A percentile compares a stretch with the other conserved stretches of the same genome.
phyloP scores from a whole-genome alignment of 345 rosid species.

The Brassica carinata region DNA sequence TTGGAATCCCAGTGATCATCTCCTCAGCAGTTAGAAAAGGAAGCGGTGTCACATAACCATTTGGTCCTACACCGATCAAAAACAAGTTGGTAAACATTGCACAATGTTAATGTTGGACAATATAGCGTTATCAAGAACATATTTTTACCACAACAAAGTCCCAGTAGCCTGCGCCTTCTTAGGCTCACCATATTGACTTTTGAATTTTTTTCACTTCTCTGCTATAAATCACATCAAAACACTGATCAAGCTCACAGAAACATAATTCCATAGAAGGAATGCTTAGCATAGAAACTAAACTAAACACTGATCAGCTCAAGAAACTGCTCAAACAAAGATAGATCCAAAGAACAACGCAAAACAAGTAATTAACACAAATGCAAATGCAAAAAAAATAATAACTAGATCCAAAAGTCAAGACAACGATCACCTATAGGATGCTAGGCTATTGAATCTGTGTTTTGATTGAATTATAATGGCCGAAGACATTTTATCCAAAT shows the following conservation, averaged over 20 bases:
- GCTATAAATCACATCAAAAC: slow-evolving; percentile 32
- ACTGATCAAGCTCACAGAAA: slow-evolving; percentile 35
- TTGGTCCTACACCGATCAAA: slow-evolving; percentile 29
- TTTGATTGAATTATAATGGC: neutral
- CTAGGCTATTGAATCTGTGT: slow-evolving; percentile 7
- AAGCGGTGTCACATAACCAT: slow-evolving; percentile 44
- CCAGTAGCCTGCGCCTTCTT: slow-evolving; percentile 84
- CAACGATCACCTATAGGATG: slow-evolving; percentile 11
- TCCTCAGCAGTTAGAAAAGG: slow-evolving; percentile 42
- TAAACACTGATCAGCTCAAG: slow-evolving; percentile 27
- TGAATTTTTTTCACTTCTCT: slow-evolving; percentile 28
- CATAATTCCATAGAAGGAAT: neutral
- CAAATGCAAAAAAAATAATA: slow-evolving; percentile 6
- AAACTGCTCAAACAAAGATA: slow-evolving; percentile 17
- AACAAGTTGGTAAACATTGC: slow-evolving; percentile 19
- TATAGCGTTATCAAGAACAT: slow-evolving; percentile 13
- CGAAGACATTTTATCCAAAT: slow-evolving; percentile 31
- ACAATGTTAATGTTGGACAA: neutral
- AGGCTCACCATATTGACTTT: slow-evolving; percentile 78
- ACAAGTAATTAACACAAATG: neutral
- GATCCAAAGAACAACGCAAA: neutral
- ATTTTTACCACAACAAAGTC: slow-evolving; percentile 83
- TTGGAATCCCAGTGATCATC: slow-evolving; percentile 43
- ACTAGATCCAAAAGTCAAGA: slow-evolving; percentile 25
- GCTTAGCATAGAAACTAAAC: neutral